Conservation (phyloP, 2,329 filamentous ascomycete species). For the Coleophoma eucalyptorum region DNA sequence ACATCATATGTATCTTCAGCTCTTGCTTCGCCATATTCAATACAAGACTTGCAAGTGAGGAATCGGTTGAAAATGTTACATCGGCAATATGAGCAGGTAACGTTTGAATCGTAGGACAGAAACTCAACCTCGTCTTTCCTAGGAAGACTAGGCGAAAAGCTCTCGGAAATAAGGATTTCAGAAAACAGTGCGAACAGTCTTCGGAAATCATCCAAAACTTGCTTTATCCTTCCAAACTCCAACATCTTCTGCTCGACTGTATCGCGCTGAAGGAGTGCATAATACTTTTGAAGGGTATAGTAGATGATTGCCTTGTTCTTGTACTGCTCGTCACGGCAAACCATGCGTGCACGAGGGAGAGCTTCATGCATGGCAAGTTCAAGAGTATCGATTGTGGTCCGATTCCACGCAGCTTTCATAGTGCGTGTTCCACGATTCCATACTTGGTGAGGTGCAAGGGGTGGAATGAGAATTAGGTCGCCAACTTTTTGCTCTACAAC, state of each 20-base stretch:
- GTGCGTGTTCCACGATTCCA: constrained; percentile 97
- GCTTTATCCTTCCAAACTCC: constrained; percentile 46
- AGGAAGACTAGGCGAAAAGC: constrained; percentile 62
- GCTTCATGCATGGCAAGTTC: constrained; percentile 84
- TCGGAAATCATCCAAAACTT: constrained; percentile 80
- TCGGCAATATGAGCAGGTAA: constrained; percentile 93
- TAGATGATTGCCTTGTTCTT: constrained; percentile 97
- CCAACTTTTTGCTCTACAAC: constrained; percentile 87
- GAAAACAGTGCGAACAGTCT: constrained; percentile 75
- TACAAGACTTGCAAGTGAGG: constrained; percentile 83
- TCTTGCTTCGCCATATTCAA: constrained; percentile 61
- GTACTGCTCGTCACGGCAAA: constrained; percentile 97
- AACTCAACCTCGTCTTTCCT: constrained; percentile 70
- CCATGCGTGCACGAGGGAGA: constrained; percentile 80
- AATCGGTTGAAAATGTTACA: constrained; percentile 98
- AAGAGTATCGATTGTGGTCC: constrained; percentile 87
- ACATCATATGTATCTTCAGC: constrained; percentile 89
- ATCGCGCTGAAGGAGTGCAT: constrained; percentile 53
- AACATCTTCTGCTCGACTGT: constrained; percentile 36
- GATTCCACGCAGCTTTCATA: constrained; percentile 97
- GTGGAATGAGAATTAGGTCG: constrained; percentile 91
- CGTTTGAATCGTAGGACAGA: constrained; percentile 80
- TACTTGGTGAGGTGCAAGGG: constrained; percentile 91
- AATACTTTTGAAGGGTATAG: constrained; percentile 80
- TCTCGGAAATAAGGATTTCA: constrained; percentile 77